A percentile compares a stretch with the other conserved stretches of the same genome.
Evolutionary conservation across 805 yeast species (phyloP).

Genomic region (Tetrapisispora taiwanensis): DNA sequence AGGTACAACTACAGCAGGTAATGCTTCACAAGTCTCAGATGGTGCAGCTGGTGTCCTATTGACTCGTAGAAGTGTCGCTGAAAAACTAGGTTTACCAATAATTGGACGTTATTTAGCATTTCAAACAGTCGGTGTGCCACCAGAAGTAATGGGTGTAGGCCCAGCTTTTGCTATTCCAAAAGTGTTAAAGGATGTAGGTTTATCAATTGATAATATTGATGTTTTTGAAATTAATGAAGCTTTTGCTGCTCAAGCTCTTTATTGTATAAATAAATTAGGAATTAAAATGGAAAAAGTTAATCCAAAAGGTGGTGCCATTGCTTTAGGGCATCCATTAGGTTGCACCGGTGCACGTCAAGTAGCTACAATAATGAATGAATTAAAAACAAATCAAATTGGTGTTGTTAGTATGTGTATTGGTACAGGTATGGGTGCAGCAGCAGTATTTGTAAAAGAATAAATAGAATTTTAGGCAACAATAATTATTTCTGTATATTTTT

Average conservation of each 20-base stretch:
- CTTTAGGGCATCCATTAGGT: constrained; percentile 89
- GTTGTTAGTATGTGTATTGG: constrained; percentile 96
- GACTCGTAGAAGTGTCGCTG: constrained; percentile 79
- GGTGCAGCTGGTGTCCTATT: constrained; percentile 89
- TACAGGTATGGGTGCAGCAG: constrained; percentile 98
- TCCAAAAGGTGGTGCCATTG: constrained; percentile 95
- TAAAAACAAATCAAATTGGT: constrained; percentile 73
- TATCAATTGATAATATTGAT: constrained; percentile 54
- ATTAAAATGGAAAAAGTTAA: constrained; percentile 66
- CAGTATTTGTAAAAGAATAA: constrained; percentile 70
- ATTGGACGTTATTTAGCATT: constrained; percentile 73
- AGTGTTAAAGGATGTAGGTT: constrained; percentile 51
- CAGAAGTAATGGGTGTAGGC: constrained; percentile 96
- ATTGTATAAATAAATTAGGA: constrained; percentile 53
- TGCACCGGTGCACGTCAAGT: constrained; percentile 89
- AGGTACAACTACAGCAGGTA: constrained; percentile 91
- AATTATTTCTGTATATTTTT: too few species aligned
- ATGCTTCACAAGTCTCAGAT: constrained; percentile 91
- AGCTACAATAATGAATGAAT: constrained; percentile 76
- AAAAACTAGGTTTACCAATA: constrained; percentile 57
- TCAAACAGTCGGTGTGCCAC: constrained; percentile 86
- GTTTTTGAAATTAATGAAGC: constrained; percentile 92
- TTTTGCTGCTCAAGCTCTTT: constrained; percentile 89
- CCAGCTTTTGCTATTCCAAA: constrained; percentile 94
- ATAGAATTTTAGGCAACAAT: too few species aligned